phyloP scores from a whole-genome alignment of 495 filamentous ascomycete species.

The Neurospora tetraspora region DNA sequence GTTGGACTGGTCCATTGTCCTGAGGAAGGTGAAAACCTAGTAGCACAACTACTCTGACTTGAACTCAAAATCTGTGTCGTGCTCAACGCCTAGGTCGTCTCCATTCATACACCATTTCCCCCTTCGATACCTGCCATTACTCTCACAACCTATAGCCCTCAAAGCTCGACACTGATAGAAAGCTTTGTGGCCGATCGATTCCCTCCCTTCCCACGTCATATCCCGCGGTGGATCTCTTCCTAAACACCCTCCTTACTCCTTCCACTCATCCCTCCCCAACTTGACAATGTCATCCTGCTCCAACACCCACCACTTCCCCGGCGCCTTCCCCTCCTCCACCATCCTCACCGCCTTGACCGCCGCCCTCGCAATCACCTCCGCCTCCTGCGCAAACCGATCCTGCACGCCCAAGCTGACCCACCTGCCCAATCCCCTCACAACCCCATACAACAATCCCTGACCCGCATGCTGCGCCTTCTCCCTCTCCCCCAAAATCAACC shows the following conservation, averaged over 20 bases:
- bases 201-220: not conserved
- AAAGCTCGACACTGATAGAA: not conserved
- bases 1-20: not conserved
- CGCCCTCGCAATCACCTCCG: constrained; percentile 61
- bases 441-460: constrained; percentile 35
- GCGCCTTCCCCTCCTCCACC: constrained; percentile 36
- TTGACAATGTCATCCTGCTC: constrained; percentile 37
- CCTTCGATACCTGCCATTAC: not conserved
- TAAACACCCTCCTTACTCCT: constrained; percentile 5
- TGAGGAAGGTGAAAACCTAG: not conserved
- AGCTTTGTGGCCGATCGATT: not conserved
- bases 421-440: constrained; percentile 45
- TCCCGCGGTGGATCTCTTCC: not conserved
- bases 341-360: constrained; percentile 49
- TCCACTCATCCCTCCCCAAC: constrained; percentile 36
- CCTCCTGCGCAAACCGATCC: constrained; percentile 65
- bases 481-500: constrained; percentile 61
- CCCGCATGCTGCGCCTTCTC: constrained; percentile 41
- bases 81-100: not conserved
- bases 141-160: not conserved
- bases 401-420: constrained; percentile 33
- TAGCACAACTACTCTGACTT: not conserved
- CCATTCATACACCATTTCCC: not conserved
- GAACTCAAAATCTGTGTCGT: not conserved
- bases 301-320: constrained; percentile 38